Base-by-base conservation (phyloP, 495 filamentous ascomycete genomes). In the Aspergillus campestris region DNA sequence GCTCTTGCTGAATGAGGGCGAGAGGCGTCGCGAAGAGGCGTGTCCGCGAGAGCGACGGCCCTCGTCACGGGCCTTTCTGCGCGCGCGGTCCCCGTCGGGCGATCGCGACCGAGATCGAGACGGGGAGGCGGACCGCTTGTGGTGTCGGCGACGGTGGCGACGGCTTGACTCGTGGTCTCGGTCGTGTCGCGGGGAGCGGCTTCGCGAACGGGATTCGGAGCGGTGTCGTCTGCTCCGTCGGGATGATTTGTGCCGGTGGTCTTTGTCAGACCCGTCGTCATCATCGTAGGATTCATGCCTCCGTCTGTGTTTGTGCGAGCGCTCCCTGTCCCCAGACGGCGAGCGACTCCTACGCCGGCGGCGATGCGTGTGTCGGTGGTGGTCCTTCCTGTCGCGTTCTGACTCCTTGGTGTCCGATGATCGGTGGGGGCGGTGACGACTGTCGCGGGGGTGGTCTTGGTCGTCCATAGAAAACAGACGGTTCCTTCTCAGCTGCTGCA, bases 401-500 rank as follows among this genome's bases (percentile, higher is more conserved):
- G 44, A 50, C 7, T 51, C 47, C 27, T 30, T 50, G 29, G 41
- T 35, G 18, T 56, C 31, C 24, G 50, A 48, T 38, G 31, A 32
- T 31, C 28, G 41, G 1, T 49, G 41, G 36, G 34, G 49, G 27
- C 47, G 50, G 8, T 45, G 44, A n/a, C 43, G 57, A 38, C 50
- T 34, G 14, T 48, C 40, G 44, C 47, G 42, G 50, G 49, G 39
- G 35, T 56, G 39, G 29, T 40, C 50, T 31, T 69, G 39, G 29
- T 40, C 50, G 33, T 70, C 61, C 10, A 65, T 28, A 69, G 72
- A 38, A 53, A 53, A 46, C 3, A 48, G 34, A 29, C 40, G 34
- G 38, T 72, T 67, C 7, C 58, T 45, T 40, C 62, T 58, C 44
- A 80, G 71, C 62, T 62, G 59, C 44, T 71, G 74, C 48, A 83